phyloP scores from a whole-genome alignment of 371 early-diverging fungal genomes.

The Lichtheimia corymbifera region DNA sequence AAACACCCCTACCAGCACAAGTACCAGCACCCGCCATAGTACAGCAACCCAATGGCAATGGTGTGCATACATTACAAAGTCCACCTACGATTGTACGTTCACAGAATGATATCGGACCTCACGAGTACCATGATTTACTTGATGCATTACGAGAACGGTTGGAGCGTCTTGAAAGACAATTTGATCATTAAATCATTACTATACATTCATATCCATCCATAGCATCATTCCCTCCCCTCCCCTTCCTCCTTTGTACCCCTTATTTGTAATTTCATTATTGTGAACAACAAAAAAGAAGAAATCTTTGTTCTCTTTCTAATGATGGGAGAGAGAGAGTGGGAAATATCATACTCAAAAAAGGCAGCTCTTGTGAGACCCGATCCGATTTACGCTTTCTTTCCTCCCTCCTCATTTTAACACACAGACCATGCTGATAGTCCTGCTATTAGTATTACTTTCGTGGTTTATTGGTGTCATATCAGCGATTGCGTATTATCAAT shows the following conservation, averaged over 20 bases:
- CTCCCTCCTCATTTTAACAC: no score
- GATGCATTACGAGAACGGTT: slow-evolving; percentile 36
- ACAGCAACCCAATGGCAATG: neutral
- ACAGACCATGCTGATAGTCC: no score
- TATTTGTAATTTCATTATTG: neutral
- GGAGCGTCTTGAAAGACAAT: slow-evolving; percentile 36
- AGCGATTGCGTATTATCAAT: neutral
- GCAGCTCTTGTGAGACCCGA: no score
- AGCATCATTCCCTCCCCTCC: neutral
- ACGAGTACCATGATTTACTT: slow-evolving; percentile 17
- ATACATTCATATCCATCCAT: neutral
- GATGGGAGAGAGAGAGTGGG: no score
- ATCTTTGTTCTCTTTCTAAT: neutral
- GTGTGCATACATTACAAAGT: slow-evolving; percentile 1
- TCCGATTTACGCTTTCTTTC: no score
- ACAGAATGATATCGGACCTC: slow-evolving; percentile 28
- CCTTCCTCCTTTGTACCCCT: neutral
- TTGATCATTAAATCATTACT: slow-evolving; percentile 15
- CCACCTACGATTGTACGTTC: slow-evolving; percentile 30
- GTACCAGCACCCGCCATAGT: neutral
- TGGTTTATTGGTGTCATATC: no score
- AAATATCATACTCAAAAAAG: no score
- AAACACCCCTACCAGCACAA: slow-evolving; percentile 9
- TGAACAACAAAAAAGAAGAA: neutral
- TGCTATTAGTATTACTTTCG: no score